Evolutionary conservation across 108 stramenopile genomes (phyloP).

Genomic region (Cyclotella atomus): DNA sequence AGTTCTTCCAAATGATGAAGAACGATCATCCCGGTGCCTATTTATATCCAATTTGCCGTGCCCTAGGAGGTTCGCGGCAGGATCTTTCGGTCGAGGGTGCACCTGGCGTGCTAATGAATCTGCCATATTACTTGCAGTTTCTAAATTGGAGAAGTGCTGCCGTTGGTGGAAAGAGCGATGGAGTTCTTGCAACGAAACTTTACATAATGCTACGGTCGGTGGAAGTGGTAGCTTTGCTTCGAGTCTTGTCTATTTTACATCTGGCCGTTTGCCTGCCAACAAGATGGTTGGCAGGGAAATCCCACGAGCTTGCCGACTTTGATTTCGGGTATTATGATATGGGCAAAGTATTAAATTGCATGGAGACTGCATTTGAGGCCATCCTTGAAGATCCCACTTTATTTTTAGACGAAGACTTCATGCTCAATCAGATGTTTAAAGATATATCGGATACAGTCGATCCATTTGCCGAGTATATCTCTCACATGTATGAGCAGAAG

Average conservation of each 20-base stretch:
- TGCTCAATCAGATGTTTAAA: neutral
- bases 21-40: neutral
- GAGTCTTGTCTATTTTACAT: constrained; percentile 25
- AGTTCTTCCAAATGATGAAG: neutral
- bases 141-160: constrained; percentile 6
- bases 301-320: constrained; percentile 6
- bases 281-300: constrained; percentile 16
- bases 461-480: constrained; percentile 1
- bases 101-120: constrained; percentile 16
- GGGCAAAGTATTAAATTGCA: constrained; percentile 3
- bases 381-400: constrained; percentile 2
- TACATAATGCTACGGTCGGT: constrained; percentile 13
- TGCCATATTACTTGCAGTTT: constrained; percentile 14
- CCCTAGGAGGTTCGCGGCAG: constrained; percentile 20
- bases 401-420: neutral
- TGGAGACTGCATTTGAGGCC: constrained; percentile 10
- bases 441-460: neutral
- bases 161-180: neutral
- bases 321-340: constrained; percentile 3
- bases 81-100: constrained; percentile 18
- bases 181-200: neutral
- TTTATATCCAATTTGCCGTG: constrained; percentile 3
- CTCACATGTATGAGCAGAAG: neutral
- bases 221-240: constrained; percentile 15
- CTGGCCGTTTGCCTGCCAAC: constrained; percentile 15